Conservation (phyloP, 2,329 filamentous ascomycete genomes). For the Sporothrix pseudoabietina region DNA sequence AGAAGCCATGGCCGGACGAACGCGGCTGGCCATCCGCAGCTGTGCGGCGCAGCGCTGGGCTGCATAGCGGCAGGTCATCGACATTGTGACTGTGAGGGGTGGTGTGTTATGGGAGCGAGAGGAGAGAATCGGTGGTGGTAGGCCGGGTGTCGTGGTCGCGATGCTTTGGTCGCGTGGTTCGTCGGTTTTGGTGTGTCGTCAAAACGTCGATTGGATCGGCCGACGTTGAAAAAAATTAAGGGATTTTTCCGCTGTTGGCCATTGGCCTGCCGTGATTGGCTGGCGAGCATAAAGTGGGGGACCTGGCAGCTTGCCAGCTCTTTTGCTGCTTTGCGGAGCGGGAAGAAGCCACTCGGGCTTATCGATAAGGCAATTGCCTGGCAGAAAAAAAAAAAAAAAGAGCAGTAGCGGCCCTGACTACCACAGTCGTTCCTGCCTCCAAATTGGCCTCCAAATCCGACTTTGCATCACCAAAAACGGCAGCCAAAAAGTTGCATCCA, state of each 20-base stretch:
- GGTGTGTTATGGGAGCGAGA: no score
- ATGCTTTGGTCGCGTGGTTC: slow-evolving; percentile 13
- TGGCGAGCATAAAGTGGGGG: neutral
- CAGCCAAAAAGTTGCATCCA: slow-evolving; percentile 1
- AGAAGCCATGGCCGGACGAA: slow-evolving; percentile 46
- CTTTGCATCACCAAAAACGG: slow-evolving; percentile 25
- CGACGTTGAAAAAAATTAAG: slow-evolving; percentile 30
- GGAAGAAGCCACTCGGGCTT: slow-evolving; percentile 21
- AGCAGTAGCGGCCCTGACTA: slow-evolving; percentile 15
- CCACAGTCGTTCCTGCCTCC: neutral
- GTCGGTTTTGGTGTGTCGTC: slow-evolving; percentile 3
- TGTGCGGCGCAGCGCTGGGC: slow-evolving; percentile 66
- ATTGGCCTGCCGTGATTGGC: slow-evolving; percentile 29
- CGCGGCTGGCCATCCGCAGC: slow-evolving; percentile 53
- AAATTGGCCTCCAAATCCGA: neutral
- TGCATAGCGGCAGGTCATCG: slow-evolving; percentile 63
- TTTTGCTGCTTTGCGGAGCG: neutral
- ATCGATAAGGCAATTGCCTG: slow-evolving; percentile 30
- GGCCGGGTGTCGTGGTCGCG: neutral
- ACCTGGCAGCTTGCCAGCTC: slow-evolving; percentile 10
- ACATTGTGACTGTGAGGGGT: slow-evolving; percentile 50
- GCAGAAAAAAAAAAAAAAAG: slow-evolving; percentile 28
- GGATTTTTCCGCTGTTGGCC: slow-evolving; percentile 28
- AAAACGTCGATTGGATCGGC: slow-evolving; percentile 23
- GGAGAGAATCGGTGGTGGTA: neutral